These are phyloP conservation scores for Syzygium aromaticum DNA, from an alignment of 345 rosid genomes.

Conservation along the genomic window DNA sequence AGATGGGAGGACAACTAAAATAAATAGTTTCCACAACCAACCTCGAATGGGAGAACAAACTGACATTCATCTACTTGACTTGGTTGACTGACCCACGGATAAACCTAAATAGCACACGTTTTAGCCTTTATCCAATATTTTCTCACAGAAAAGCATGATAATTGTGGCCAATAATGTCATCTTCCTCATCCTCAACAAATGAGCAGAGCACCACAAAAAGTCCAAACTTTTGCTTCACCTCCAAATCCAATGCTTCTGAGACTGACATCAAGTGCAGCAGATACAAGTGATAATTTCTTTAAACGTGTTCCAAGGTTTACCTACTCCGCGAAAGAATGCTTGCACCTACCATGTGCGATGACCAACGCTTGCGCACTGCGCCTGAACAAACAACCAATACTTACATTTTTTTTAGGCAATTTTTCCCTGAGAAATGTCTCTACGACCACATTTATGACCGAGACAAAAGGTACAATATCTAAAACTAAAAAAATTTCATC, in stretches of 20 bases:
- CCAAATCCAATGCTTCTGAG: background rate
- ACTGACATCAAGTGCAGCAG: background rate
- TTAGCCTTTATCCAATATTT: background rate
- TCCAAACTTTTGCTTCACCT: background rate
- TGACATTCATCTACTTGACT: background rate
- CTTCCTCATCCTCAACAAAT: background rate
- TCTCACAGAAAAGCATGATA: background rate
- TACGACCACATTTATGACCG: background rate
- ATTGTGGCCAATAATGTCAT: background rate
- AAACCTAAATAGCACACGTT: background rate
- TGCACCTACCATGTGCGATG: background rate
- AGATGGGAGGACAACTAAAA: background rate
- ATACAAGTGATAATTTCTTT: background rate
- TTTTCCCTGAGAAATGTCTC: background rate
- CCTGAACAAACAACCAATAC: background rate
- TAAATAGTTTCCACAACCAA: background rate
- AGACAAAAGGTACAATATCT: background rate
- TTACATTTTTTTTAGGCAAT: background rate
- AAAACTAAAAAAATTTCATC: background rate
- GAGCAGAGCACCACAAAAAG: background rate
- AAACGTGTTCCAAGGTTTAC: background rate
- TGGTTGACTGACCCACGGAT: background rate
- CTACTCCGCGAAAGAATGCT: background rate
- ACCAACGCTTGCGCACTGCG: background rate
- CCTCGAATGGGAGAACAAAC: background rate